Evolutionary conservation across 805 yeast genomes (phyloP).

Genomic region (Yamadazyma nakazawae): DNA sequence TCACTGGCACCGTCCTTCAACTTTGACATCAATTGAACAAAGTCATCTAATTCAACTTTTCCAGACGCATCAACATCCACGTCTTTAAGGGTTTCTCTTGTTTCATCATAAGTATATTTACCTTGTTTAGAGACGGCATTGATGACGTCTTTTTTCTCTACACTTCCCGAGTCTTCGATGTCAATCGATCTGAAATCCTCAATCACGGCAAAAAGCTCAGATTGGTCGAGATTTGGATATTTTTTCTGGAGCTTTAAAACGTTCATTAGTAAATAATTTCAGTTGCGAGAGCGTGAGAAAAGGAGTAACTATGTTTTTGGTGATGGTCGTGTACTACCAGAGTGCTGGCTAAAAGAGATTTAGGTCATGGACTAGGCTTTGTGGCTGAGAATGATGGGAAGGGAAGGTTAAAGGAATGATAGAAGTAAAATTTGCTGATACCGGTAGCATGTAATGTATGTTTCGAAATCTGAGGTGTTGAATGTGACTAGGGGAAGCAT

Average conservation of each 20-base stretch:
- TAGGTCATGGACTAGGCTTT: not conserved
- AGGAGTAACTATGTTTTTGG: not conserved
- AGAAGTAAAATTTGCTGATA: no score
- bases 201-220: slow-evolving; percentile 78
- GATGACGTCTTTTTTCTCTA: slow-evolving; percentile 85
- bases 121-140: slow-evolving; percentile 79
- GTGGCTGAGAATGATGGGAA: not conserved
- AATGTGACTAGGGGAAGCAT: no score
- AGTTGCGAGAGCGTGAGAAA: not conserved
- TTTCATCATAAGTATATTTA: slow-evolving; percentile 81
- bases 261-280: slow-evolving; percentile 27
- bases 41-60: slow-evolving; percentile 93
- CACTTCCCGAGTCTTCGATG: slow-evolving; percentile 89
- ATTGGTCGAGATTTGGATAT: slow-evolving; percentile 81
- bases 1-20: slow-evolving; percentile 48
- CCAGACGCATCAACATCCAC: slow-evolving; percentile 96
- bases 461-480: no score
- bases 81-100: slow-evolving; percentile 86
- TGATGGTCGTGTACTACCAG: not conserved
- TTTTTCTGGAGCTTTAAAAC: slow-evolving; percentile 58
- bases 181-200: slow-evolving; percentile 86
- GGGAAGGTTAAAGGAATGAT: not conserved
- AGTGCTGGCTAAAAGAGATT: not conserved
- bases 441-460: no score
- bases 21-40: slow-evolving; percentile 78